Percentiles rank a stretch among this genome's conserved stretches.
phyloP scores from a whole-genome alignment of 2,329 filamentous ascomycete genomes.

The Verruconis gallopava region DNA sequence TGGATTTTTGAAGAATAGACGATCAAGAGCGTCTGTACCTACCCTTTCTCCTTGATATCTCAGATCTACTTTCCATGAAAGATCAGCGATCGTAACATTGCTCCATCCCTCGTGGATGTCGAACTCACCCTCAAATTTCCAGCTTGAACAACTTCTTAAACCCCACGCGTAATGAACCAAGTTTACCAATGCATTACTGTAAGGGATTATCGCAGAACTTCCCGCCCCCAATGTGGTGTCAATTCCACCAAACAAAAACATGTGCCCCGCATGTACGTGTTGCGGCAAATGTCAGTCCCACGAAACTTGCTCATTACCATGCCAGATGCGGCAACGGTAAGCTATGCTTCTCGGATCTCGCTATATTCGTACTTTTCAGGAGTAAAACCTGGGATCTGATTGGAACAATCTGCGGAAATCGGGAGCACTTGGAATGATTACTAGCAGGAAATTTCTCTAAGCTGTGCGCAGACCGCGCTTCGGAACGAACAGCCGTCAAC shows the following conservation, averaged over 20 bases:
- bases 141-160: no score
- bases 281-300: not conserved
- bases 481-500: not conserved
- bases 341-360: not conserved
- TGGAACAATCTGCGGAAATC: not conserved
- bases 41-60: no score
- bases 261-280: no score
- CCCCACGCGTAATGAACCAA: not conserved
- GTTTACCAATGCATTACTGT: no score
- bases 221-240: not conserved
- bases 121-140: no score
- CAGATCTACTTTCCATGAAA: no score
- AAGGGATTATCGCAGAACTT: no score
- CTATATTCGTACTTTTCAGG: not conserved
- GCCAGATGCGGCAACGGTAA: not conserved
- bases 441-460: not conserved
- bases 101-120: not conserved
- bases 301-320: slow-evolving; percentile 9
- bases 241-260: not conserved
- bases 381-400: not conserved
- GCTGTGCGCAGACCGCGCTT: not conserved
- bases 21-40: not conserved
- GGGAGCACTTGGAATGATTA: not conserved
- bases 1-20: not conserved
- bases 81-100: not conserved